These are phyloP conservation scores for Platanthera guangdongensis DNA, from an alignment of 106 monocot genomes.

Conservation along the genomic window DNA sequence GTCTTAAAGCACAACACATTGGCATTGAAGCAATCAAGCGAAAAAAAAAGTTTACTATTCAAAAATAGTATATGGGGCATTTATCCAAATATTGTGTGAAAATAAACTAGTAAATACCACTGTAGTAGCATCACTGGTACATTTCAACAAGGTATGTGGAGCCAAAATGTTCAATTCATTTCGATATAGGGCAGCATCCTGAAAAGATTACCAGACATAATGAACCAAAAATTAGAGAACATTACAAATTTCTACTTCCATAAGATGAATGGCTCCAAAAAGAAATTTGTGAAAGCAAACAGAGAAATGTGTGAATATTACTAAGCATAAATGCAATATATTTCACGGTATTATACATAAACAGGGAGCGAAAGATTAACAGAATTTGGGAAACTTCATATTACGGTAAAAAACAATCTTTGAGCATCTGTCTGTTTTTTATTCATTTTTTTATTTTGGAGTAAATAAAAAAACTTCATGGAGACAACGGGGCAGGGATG, in stretches of 20 bases:
- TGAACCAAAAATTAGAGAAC: neutral
- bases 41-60: neutral
- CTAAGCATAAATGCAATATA: neutral
- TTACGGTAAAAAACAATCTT: neutral
- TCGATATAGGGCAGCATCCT: conserved; percentile 83
- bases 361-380: neutral
- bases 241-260: neutral
- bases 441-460: too few relatives aligned
- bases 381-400: neutral
- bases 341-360: neutral
- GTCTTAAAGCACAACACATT: neutral
- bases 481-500: too few relatives aligned
- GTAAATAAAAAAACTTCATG: too few relatives aligned
- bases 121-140: conserved; percentile 90
- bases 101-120: conserved; percentile 33
- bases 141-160: conserved; percentile 70
- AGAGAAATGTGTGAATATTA: neutral
- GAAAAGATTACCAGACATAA: conserved; percentile 1
- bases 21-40: neutral
- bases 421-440: neutral
- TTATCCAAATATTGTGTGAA: neutral
- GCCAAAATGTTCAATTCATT: conserved; percentile 73
- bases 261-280: neutral
- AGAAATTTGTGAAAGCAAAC: neutral
- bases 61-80: neutral